phyloP scores from a whole-genome alignment of 441 rosid genomes.

The Macaranga tanarius region DNA sequence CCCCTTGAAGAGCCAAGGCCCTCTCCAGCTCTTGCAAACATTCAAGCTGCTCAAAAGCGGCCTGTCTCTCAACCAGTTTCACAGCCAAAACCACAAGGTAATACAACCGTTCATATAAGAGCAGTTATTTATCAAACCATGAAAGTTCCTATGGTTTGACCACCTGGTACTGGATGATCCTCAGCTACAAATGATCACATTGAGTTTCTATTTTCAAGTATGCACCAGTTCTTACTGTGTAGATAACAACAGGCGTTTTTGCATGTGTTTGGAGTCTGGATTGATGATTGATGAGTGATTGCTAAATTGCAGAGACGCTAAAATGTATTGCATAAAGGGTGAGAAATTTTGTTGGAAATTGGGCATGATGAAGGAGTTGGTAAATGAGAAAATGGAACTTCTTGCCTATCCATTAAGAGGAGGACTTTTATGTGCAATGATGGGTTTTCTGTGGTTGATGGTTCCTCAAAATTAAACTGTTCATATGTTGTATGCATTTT shows the following conservation, averaged over 20 bases:
- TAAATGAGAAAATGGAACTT: not conserved
- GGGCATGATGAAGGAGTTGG: not conserved
- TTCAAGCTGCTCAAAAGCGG: slow-evolving; percentile 94
- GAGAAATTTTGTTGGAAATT: not conserved
- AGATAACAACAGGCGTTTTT: too few relatives aligned
- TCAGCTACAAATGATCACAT: not conserved
- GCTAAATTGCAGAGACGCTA: not conserved
- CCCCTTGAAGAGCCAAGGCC: slow-evolving; percentile 90
- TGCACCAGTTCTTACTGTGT: not conserved
- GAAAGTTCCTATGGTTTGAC: not conserved
- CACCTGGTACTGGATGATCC: not conserved
- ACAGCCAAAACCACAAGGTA: slow-evolving; percentile 78
- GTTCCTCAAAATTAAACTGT: too few relatives aligned
- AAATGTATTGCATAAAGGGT: not conserved
- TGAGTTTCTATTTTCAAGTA: not conserved
- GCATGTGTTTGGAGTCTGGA: not conserved
- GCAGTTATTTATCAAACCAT: not conserved
- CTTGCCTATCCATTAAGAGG: not conserved
- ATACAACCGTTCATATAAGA: slow-evolving; percentile 3
- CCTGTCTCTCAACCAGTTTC: slow-evolving; percentile 62
- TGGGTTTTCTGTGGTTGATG: not conserved
- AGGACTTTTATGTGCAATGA: not conserved
- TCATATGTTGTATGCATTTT: not conserved
- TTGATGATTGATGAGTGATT: not conserved
- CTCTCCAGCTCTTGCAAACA: slow-evolving; percentile 72